Percentiles rank a stretch among this genome's conserved stretches.
These are phyloP conservation scores for Ustilago sp. DNA, from an alignment of 1,284 basidiomycete genomes.

Conservation along the genomic window DNA sequence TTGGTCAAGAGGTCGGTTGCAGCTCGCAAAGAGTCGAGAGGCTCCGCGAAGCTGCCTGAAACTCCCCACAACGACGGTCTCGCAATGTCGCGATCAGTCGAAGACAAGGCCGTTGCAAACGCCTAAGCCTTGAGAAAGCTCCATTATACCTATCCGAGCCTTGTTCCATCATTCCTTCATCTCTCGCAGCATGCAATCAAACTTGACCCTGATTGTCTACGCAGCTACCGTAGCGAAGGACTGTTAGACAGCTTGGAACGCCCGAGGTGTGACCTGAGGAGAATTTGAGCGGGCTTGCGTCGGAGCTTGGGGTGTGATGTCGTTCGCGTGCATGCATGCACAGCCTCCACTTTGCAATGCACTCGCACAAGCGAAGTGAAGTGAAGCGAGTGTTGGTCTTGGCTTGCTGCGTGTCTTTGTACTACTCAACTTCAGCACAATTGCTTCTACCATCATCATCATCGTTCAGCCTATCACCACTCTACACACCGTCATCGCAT, in stretches of 20 bases:
- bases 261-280: background rate
- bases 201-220: too few species aligned
- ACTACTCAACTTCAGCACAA: background rate
- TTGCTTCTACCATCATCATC: background rate
- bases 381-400: constrained; percentile 6
- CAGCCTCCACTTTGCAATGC: constrained; percentile 11
- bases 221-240: background rate
- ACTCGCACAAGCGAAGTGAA: background rate
- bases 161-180: too few species aligned
- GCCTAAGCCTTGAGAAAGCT: background rate
- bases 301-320: constrained; percentile 13
- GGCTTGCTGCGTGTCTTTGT: background rate
- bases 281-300: background rate
- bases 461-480: background rate
- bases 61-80: constrained; percentile 8
- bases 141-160: too few species aligned
- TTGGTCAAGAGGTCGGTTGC: constrained; percentile 7
- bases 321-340: constrained; percentile 7
- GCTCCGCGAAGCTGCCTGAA: constrained; percentile 14
- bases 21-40: constrained; percentile 1
- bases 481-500: background rate
- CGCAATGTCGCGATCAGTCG: constrained; percentile 14
- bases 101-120: constrained; percentile 11
- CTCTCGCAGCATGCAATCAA: background rate
- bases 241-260: constrained; percentile 1